These are phyloP conservation scores for Phallus indusiatus DNA, from an alignment of 768 basidiomycete genomes.

Conservation along the genomic window DNA sequence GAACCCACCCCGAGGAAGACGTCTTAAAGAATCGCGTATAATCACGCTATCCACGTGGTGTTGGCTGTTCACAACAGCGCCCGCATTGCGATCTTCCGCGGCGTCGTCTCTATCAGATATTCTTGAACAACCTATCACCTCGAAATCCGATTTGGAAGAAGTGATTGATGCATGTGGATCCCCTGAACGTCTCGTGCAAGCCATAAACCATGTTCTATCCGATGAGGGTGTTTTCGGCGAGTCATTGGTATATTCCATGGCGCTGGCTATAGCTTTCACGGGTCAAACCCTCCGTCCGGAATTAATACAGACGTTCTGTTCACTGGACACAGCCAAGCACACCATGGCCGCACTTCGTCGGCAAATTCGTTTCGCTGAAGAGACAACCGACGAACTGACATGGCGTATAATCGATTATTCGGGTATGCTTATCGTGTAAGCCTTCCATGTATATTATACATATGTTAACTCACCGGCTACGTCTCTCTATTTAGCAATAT, in stretches of 20 bases:
- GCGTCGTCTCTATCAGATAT: conserved; percentile 1
- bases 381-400: background rate
- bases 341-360: conserved; percentile 3
- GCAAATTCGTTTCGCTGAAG: background rate
- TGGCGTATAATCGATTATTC: conserved; percentile 6
- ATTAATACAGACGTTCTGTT: background rate
- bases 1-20: background rate
- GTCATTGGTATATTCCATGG: background rate
- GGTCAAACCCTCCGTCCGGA: conserved; percentile 2
- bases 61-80: background rate
- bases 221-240: background rate
- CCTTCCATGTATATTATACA: background rate
- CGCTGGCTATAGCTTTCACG: background rate
- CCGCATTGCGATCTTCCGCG: background rate
- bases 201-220: background rate
- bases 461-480: no score
- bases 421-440: conserved; percentile 7
- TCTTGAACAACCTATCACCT: conserved; percentile 1
- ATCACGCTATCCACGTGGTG: conserved; percentile 2
- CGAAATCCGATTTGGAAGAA: background rate
- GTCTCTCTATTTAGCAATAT: conserved; percentile 1
- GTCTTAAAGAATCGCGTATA: background rate
- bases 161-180: background rate
- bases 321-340: background rate
- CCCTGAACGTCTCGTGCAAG: background rate